Evolutionary conservation across 1,139 yeast genomes (phyloP), one percentile per base, ranked within the genome.

Genomic region (Suhomyces kunorum): DNA sequence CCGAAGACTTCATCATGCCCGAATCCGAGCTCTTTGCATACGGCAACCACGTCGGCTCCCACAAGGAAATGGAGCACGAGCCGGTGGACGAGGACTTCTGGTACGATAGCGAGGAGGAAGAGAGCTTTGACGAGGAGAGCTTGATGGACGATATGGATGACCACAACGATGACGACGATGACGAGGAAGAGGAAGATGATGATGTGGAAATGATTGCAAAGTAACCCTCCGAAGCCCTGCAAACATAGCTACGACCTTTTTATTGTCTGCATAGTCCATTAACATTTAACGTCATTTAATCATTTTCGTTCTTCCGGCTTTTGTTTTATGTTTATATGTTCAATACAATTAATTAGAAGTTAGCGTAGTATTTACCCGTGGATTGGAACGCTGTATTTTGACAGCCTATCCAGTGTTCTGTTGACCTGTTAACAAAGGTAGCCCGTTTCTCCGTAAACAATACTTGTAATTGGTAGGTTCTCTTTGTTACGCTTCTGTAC

Each of bases 31-130:
- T 76, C 38, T 73, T 71, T 40, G 92, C 90, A 32, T 84, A 81
- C 56, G 77, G 80, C 29, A 71, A 71, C 37, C 68, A 73, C 46
- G 58, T 62, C 43, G 58, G 65, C 18, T 53, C 58, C 31, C 65
- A 65, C 46, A 63, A 61, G 50, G 72, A 69, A 33, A 54, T 64
- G 36, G 80, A 78, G 42, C 82, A 78, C 42, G 89, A 82, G 45
- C 85, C 80, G 28, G 83, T 83, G 16, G 95, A 86, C 53, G 95
- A 87, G 50, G 92, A 85, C 55, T 87, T 86, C 56, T 87, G 95
- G 94, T 84, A 82, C 61, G 92, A 84, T 57, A 74, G 82, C 49
- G 87, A 80, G 42, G 78, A 68, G 43, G 71, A 70, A 46, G 76
- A 71, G 47, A 66, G 74, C 52, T 70, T 70, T 50, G 77, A 77